These are phyloP conservation scores for Cutaneotrichosporon curvatum DNA, from an alignment of 1,284 basidiomycete genomes.

Conservation along the genomic window DNA sequence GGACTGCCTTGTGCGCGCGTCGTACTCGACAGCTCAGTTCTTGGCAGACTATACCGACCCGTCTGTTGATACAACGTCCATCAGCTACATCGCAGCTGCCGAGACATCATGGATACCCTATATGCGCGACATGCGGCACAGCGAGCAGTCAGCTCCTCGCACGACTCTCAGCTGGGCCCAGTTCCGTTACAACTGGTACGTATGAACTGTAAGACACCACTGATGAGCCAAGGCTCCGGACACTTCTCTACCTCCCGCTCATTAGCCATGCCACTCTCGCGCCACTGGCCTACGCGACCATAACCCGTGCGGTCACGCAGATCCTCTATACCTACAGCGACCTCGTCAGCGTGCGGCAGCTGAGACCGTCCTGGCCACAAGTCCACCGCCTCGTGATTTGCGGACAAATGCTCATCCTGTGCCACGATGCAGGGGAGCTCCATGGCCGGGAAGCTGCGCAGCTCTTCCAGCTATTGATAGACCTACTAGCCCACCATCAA, in stretches of 20 bases:
- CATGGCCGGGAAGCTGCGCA: slow-evolving; percentile 13
- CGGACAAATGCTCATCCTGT: slow-evolving; percentile 22
- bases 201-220: neutral
- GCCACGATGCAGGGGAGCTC: slow-evolving; percentile 16
- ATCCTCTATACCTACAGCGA: slow-evolving; percentile 20
- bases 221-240: slow-evolving; percentile 15
- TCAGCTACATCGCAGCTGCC: slow-evolving; percentile 14
- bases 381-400: slow-evolving; percentile 15
- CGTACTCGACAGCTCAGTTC: slow-evolving; percentile 13
- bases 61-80: slow-evolving; percentile 16
- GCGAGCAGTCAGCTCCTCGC: neutral
- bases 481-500: slow-evolving; percentile 12
- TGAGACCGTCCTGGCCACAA: slow-evolving; percentile 24
- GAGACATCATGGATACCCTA: slow-evolving; percentile 19
- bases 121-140: slow-evolving; percentile 15
- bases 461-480: slow-evolving; percentile 16
- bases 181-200: slow-evolving; percentile 24
- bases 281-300: slow-evolving; percentile 9
- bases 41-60: slow-evolving; percentile 20
- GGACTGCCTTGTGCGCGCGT: slow-evolving; percentile 10
- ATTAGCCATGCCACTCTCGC: slow-evolving; percentile 6
- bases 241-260: slow-evolving; percentile 21
- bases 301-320: slow-evolving; percentile 18
- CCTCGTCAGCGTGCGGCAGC: slow-evolving; percentile 10
- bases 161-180: slow-evolving; percentile 17